These are phyloP conservation scores for Blastobotrys raffinosifermentans DNA, from an alignment of 1,139 yeast genomes.

Conservation along the genomic window DNA sequence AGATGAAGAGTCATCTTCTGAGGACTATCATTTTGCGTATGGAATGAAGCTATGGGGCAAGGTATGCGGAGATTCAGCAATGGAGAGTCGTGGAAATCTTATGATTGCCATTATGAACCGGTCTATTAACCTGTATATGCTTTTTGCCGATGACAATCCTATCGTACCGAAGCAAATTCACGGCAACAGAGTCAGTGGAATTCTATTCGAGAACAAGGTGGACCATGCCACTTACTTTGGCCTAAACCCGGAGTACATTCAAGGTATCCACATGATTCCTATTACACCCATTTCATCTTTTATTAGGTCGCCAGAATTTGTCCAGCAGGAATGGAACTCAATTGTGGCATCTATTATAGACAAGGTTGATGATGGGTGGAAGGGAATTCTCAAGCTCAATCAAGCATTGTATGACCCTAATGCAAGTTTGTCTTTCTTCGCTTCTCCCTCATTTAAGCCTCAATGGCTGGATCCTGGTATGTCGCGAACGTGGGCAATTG, in stretches of 20 bases:
- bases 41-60: constrained; percentile 73
- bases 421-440: constrained; percentile 59
- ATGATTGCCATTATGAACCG: constrained; percentile 59
- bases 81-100: constrained; percentile 64
- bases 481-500: constrained; percentile 82
- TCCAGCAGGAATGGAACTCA: constrained; percentile 69
- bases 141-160: constrained; percentile 47
- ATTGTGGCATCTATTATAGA: constrained; percentile 44
- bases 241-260: constrained; percentile 64
- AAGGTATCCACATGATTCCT: constrained; percentile 91
- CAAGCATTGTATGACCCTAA: constrained; percentile 65
- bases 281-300: constrained; percentile 76
- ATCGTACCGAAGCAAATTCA: constrained; percentile 39
- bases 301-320: constrained; percentile 60
- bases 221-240: constrained; percentile 90
- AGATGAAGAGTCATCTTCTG: constrained; percentile 71
- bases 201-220: constrained; percentile 69
- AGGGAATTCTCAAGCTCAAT: constrained; percentile 70
- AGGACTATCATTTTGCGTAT: constrained; percentile 62
- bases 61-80: constrained; percentile 52
- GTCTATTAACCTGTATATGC: constrained; percentile 57
- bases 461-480: constrained; percentile 78
- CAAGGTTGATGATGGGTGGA: constrained; percentile 71
- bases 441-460: constrained; percentile 40
- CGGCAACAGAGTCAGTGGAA: constrained; percentile 64